A percentile compares a stretch with the other conserved stretches of the same genome.
Conservation (phyloP, 768 basidiomycete species). For the Phlebiopsis flavidoalba region DNA sequence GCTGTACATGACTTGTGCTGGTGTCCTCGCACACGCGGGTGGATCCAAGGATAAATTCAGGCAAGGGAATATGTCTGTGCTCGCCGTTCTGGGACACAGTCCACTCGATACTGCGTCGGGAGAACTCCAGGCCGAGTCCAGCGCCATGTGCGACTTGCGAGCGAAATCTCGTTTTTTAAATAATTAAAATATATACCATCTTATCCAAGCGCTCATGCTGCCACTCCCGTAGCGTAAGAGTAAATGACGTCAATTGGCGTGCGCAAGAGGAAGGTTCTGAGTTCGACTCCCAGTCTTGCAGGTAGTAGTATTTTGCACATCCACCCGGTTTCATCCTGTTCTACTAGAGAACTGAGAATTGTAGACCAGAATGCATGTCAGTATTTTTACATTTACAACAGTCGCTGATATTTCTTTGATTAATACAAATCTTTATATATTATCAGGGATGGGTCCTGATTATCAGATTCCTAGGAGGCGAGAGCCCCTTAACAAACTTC, state of each 20-base stretch:
- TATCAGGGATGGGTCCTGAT: no score
- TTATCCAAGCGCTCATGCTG: background rate
- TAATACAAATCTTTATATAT: no score
- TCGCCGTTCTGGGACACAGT: background rate
- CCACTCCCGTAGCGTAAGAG: background rate
- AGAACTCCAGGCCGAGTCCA: background rate
- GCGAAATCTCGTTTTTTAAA: no score
- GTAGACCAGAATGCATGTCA: no score
- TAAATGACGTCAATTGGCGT: background rate
- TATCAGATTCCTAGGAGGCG: no score
- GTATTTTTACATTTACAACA: no score
- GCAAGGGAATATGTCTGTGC: background rate
- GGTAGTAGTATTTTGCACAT: background rate
- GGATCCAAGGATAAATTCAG: background rate
- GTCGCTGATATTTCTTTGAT: no score
- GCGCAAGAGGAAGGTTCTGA: background rate
- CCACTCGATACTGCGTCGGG: background rate
- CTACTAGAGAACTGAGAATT: no score
- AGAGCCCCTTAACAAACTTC: no score
- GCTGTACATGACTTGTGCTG: background rate
- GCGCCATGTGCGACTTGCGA: no score
- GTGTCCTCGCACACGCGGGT: background rate
- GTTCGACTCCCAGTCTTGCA: background rate
- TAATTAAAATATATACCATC: background rate
- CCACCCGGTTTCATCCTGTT: background rate